phyloP scores from a whole-genome alignment of 1,284 basidiomycete species.

The Marasmius tenuissimus region DNA sequence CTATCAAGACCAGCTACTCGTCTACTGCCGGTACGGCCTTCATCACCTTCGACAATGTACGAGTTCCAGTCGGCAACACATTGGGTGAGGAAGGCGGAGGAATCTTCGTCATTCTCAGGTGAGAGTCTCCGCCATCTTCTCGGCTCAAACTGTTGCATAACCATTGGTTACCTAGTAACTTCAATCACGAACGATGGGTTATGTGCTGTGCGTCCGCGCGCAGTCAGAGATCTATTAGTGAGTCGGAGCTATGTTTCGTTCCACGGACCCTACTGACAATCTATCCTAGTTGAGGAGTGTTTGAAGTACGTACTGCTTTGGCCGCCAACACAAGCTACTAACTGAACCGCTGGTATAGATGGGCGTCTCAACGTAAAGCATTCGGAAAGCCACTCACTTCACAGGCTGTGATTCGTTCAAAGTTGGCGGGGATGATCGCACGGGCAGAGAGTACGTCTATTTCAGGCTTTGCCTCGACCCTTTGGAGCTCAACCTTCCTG shows the following conservation, averaged over 20 bases:
- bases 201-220: slow-evolving; percentile 67
- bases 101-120: slow-evolving; percentile 75
- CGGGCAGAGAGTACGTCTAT: slow-evolving; percentile 57
- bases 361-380: slow-evolving; percentile 79
- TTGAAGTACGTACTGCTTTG: slow-evolving; percentile 47
- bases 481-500: neutral
- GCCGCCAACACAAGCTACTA: neutral
- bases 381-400: slow-evolving; percentile 84
- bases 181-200: slow-evolving; percentile 78
- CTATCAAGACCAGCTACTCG: slow-evolving; percentile 85
- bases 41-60: slow-evolving; percentile 86
- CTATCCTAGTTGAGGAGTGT: slow-evolving; percentile 61
- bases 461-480: no score
- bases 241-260: slow-evolving; percentile 25
- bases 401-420: slow-evolving; percentile 83
- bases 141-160: neutral
- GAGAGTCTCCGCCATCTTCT: slow-evolving; percentile 11
- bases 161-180: slow-evolving; percentile 44
- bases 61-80: slow-evolving; percentile 84
- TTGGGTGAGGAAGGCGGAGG: slow-evolving; percentile 84
- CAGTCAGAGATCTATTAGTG: slow-evolving; percentile 41
- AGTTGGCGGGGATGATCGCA: slow-evolving; percentile 85
- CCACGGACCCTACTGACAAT: slow-evolving; percentile 23
- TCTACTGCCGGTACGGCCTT: slow-evolving; percentile 80
- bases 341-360: slow-evolving; percentile 37